These are phyloP conservation scores for Knufia petricola DNA, from an alignment of 2,329 filamentous ascomycete species.

Conservation along the genomic window DNA sequence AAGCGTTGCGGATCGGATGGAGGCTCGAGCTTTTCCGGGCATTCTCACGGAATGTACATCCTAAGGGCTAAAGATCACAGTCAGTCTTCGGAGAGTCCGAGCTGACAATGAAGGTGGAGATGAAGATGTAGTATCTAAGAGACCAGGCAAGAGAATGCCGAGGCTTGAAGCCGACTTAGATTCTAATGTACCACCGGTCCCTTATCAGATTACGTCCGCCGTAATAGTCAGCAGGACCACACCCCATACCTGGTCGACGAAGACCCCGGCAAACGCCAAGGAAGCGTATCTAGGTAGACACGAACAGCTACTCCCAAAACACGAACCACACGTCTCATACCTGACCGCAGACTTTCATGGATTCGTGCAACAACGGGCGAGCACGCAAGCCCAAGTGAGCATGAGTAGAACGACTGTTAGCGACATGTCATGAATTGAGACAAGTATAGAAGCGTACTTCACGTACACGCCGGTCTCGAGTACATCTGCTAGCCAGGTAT, in stretches of 20 bases:
- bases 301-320: background rate
- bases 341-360: background rate
- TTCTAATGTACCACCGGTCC: no score
- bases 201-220: no score
- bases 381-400: background rate
- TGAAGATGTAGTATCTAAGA: no score
- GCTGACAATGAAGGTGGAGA: no score
- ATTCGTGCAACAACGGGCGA: background rate
- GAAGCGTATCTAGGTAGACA: background rate
- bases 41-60: no score
- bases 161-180: no score
- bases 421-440: background rate
- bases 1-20: no score
- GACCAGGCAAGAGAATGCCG: no score
- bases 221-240: no score
- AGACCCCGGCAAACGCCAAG: background rate
- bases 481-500: background rate
- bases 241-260: background rate
- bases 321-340: background rate
- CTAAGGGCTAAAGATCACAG: no score
- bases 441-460: background rate
- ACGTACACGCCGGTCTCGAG: background rate
- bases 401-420: background rate
- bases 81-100: no score
- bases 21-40: no score